Evolutionary conservation across 345 rosid species (phyloP).

Genomic region (Streptanthus diversifolius): DNA sequence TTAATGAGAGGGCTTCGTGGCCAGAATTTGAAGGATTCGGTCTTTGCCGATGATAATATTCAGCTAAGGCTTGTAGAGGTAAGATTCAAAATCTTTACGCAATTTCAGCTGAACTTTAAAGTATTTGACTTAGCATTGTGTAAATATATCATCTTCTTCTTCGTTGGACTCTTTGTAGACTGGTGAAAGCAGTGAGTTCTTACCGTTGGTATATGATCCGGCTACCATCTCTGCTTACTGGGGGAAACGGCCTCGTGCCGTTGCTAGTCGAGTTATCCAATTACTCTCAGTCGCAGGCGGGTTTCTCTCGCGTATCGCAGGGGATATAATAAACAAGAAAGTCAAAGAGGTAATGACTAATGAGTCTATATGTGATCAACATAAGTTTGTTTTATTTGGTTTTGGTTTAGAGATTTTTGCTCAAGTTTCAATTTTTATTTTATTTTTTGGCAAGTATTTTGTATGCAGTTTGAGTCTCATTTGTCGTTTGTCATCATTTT

Average conservation of each 20-base stretch:
- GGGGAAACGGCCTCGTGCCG: conserved; percentile 97
- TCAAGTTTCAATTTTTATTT: background rate
- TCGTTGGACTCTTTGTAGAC: conserved; percentile 43
- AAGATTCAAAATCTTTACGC: background rate
- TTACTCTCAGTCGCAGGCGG: conserved; percentile 91
- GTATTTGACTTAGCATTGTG: background rate
- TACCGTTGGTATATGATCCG: conserved; percentile 90
- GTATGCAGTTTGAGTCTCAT: background rate
- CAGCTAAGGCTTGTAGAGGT: conserved; percentile 90
- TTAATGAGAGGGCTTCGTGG: conserved; percentile 92
- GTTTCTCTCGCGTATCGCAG: conserved; percentile 72
- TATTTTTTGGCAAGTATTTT: background rate
- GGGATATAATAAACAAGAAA: conserved; percentile 75
- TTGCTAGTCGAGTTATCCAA: conserved; percentile 77
- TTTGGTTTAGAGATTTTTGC: background rate
- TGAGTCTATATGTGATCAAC: no score
- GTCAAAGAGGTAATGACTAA: conserved; percentile 88
- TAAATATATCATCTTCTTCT: background rate
- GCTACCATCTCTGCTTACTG: conserved; percentile 79
- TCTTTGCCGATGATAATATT: conserved; percentile 72
- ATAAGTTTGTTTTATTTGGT: no score
- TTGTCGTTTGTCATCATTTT: conserved; percentile 14
- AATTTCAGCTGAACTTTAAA: background rate
- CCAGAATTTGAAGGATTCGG: conserved; percentile 74
- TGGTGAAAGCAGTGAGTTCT: conserved; percentile 87